These are phyloP conservation scores for Euphorbia peplus DNA, from an alignment of 345 rosid genomes.

Conservation along the genomic window DNA sequence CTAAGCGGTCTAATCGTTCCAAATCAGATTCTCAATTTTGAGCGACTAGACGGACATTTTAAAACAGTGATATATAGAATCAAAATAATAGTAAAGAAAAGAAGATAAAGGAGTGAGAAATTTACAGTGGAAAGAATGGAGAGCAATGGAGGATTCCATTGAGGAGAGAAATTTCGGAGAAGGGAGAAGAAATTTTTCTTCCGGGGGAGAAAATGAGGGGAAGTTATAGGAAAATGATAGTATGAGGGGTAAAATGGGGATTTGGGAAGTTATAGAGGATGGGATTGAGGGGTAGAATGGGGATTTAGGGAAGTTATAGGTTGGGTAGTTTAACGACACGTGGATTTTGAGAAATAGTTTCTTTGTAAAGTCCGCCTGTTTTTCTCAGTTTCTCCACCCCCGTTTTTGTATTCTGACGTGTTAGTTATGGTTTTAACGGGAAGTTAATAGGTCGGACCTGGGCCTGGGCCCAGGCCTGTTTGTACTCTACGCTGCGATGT, in stretches of 20 bases:
- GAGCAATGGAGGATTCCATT: constrained; percentile 70
- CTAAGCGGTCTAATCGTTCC: too few relatives aligned
- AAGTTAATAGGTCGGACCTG: too few relatives aligned
- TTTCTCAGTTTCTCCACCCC: constrained; percentile 34
- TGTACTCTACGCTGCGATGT: too few relatives aligned
- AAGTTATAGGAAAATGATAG: neutral
- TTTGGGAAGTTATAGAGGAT: neutral
- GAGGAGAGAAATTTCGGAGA: constrained; percentile 10
- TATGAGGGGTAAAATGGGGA: neutral
- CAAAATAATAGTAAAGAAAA: neutral
- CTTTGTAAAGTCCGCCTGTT: constrained; percentile 41
- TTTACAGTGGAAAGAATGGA: constrained; percentile 67
- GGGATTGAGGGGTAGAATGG: neutral
- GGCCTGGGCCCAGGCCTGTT: too few relatives aligned
- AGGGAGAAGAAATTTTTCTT: neutral
- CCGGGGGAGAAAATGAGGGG: neutral
- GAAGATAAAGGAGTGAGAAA: constrained; percentile 13
- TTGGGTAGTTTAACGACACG: constrained; percentile 11
- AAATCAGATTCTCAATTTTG: too few relatives aligned
- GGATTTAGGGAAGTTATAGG: neutral
- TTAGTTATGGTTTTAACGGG: too few relatives aligned
- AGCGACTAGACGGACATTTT: too few relatives aligned
- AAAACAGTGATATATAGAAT: too few relatives aligned
- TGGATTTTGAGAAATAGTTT: neutral
- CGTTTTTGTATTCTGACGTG: too few relatives aligned